Percentiles rank a stretch among this genome's conserved stretches.
These are phyloP conservation scores for Cercospora sojina DNA, from an alignment of 2,329 filamentous ascomycete genomes.

Conservation along the genomic window DNA sequence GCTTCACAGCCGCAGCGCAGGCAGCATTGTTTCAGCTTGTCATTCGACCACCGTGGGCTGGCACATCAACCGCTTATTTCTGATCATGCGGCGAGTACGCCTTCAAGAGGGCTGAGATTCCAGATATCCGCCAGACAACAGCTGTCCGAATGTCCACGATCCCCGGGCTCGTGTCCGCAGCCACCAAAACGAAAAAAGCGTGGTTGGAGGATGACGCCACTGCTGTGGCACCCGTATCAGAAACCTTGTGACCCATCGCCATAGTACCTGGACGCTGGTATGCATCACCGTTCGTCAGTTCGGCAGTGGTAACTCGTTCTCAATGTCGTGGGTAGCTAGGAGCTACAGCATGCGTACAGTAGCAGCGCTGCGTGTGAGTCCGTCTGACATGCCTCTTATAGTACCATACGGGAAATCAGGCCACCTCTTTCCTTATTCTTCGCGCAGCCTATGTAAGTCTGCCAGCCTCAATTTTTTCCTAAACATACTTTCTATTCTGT, in stretches of 20 bases:
- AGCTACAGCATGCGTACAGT: neutral
- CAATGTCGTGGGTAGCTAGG: neutral
- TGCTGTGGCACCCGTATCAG: conserved; percentile 17
- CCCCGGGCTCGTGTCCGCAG: neutral
- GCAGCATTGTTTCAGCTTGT: neutral
- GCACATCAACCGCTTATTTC: neutral
- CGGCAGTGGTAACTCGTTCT: conserved; percentile 1
- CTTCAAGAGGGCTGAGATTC: neutral
- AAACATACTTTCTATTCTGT: conserved; percentile 11
- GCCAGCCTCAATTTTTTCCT: conserved; percentile 7
- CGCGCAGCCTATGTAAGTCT: neutral
- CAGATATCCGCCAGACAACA: neutral
- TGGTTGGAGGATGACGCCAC: conserved; percentile 6
- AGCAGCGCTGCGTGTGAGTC: conserved; percentile 1
- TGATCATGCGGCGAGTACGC: conserved; percentile 1
- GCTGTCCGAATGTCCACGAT: neutral
- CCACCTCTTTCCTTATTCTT: conserved; percentile 4
- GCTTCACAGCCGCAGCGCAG: neutral
- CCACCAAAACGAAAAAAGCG: neutral
- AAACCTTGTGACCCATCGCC: neutral
- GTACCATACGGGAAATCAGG: neutral
- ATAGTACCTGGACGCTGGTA: conserved; percentile 4
- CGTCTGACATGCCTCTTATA: conserved; percentile 10
- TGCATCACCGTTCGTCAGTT: neutral
- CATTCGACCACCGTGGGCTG: neutral